Evolutionary conservation across 768 basidiomycete genomes (phyloP), one percentile per base, ranked within the genome.

Genomic region (Tulasnella sp.): DNA sequence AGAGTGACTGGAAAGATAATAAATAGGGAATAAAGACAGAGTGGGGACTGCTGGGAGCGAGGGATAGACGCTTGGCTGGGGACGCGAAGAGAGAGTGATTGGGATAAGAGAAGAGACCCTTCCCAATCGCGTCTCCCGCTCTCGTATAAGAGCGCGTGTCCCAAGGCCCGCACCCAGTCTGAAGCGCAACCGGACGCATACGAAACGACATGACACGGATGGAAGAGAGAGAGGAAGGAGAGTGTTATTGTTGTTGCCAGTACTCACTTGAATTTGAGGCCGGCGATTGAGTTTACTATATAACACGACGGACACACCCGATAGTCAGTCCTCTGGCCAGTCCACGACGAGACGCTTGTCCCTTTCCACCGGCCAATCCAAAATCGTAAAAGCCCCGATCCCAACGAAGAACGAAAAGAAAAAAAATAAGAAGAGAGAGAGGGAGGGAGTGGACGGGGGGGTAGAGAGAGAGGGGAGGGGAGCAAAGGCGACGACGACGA

Each of bases 1-100:
- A 76, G 44, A 69, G 80, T 54, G 77, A 77, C n/a, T 58, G 78
- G 18, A 72, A 64, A 69, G 28, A 24, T 69, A 28, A 69, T 69
- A 69, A 69, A 69, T 69, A 69, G 20, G 72, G 48, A 41, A 50
- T 46, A 46, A 46, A 46, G 46, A 46, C 12, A 60, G 48, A 69
- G 79, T 2, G 74, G 18, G 44, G 76, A 46, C 31, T 37, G 37
- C 37, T 37, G 37, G 37, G 79, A 34, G 72, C 5, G 4, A 31
- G 74, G 22, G 40, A 16, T 44, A 46, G 76, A 50, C 28, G 34
- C 31, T 31, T 73, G n/a, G 42, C 42, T 75, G 75, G 24, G 14
- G 41, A n/a, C n/a, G n/a, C n/a, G 2, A 24, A 31, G 14, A n/a
- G 46, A n/a, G 46, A 50, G 46, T 22, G 24, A 50, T 46, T 50